Evolutionary conservation across 169 alveolate species (phyloP).

Genomic region (Eimeria acervulina): DNA sequence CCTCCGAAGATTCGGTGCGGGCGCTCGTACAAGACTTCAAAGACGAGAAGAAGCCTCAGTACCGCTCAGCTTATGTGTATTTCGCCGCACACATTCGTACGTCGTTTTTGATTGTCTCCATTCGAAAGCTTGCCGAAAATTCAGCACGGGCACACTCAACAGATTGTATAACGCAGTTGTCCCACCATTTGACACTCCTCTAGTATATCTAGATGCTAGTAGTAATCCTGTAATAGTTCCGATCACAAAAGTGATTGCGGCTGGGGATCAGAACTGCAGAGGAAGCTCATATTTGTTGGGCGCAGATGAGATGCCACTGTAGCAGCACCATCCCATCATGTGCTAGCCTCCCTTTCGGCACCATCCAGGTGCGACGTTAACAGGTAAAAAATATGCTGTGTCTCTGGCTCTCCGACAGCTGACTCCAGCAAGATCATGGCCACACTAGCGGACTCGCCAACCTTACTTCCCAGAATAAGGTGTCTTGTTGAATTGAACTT

Average conservation of each 20-base stretch:
- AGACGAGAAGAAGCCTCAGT: conserved; percentile 78
- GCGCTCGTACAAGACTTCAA: conserved; percentile 75
- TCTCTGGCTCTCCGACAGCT: neutral
- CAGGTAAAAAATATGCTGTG: neutral
- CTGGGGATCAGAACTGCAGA: neutral
- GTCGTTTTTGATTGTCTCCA: neutral
- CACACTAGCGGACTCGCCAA: conserved; percentile 60
- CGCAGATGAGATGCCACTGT: neutral
- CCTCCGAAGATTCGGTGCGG: conserved; percentile 65
- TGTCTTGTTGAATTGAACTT: conserved; percentile 83
- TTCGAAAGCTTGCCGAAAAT: neutral
- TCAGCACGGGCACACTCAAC: neutral
- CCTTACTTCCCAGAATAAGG: conserved; percentile 74
- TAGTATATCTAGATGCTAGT: neutral
- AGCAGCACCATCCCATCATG: neutral
- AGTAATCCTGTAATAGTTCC: neutral
- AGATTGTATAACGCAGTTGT: neutral
- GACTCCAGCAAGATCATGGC: conserved; percentile 64
- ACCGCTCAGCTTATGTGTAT: conserved; percentile 79
- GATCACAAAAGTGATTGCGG: neutral
- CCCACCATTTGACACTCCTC: neutral
- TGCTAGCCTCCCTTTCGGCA: neutral
- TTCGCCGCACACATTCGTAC: conserved; percentile 66
- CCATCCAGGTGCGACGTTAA: neutral
- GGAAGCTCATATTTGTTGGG: neutral